Conservation (phyloP, 2,329 filamentous ascomycete species). For the Verticillium nonalfalfae region DNA sequence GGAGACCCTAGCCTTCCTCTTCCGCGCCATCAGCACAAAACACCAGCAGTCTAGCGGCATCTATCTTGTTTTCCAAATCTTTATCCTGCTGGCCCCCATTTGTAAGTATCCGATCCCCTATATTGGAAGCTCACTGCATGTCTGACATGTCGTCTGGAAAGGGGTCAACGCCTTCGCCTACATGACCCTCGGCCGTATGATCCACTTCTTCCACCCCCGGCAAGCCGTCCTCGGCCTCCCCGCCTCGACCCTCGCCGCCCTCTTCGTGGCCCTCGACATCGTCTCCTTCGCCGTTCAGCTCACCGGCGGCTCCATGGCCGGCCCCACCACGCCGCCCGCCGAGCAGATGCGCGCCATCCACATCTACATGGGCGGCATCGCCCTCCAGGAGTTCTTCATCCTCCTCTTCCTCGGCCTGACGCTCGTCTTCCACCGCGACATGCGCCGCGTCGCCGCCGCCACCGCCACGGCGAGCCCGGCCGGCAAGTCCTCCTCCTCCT, state of each 20-base stretch:
- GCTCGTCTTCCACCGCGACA: slow-evolving; percentile 26
- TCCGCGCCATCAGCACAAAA: slow-evolving; percentile 19
- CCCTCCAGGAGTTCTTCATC: slow-evolving; percentile 43
- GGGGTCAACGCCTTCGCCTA: slow-evolving; percentile 51
- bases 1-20: slow-evolving; percentile 13
- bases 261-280: slow-evolving; percentile 27
- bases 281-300: slow-evolving; percentile 44
- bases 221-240: slow-evolving; percentile 34
- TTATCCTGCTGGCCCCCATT: slow-evolving; percentile 20
- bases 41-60: slow-evolving; percentile 17
- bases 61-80: slow-evolving; percentile 17
- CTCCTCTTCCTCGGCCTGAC: slow-evolving; percentile 35
- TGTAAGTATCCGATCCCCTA: slow-evolving; percentile 12
- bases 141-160: too few species aligned
- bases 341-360: slow-evolving; percentile 22
- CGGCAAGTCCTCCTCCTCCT: neutral
- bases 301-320: slow-evolving; percentile 21
- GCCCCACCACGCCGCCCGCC: slow-evolving; percentile 16
- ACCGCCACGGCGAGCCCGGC: neutral
- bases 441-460: slow-evolving; percentile 14
- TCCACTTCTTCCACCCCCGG: slow-evolving; percentile 43
- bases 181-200: slow-evolving; percentile 51
- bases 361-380: slow-evolving; percentile 43
- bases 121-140: too few species aligned
- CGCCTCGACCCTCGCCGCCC: slow-evolving; percentile 47